phyloP scores from a whole-genome alignment of 202 grass and related monocot species.

The Saccharum hybrid region DNA sequence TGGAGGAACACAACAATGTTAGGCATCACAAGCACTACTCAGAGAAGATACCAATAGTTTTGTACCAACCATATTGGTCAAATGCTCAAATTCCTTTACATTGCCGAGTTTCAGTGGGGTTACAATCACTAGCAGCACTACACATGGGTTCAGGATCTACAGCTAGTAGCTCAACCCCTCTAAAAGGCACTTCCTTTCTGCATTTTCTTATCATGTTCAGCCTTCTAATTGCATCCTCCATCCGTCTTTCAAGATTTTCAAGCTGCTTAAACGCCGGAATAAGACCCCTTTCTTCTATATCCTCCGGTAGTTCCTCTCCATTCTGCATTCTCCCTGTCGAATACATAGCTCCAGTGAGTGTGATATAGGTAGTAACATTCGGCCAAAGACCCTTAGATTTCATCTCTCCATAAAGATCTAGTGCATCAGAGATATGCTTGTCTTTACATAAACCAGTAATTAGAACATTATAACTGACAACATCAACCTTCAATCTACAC shows the following conservation, averaged over 20 bases:
- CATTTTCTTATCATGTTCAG: constrained; percentile 83
- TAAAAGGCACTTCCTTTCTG: constrained; percentile 34
- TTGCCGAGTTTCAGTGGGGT: constrained; percentile 12
- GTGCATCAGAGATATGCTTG: constrained; percentile 57
- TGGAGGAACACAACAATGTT: neutral
- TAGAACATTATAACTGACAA: constrained; percentile 87
- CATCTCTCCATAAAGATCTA: constrained; percentile 82
- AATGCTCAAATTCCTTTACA: neutral
- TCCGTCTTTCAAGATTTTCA: constrained; percentile 51
- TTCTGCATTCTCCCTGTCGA: constrained; percentile 48
- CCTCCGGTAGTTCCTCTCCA: constrained; percentile 65
- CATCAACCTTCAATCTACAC: constrained; percentile 71
- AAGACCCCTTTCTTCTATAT: constrained; percentile 72
- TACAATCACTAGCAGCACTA: constrained; percentile 19
- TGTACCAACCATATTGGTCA: constrained; percentile 14
- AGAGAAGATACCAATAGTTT: constrained; percentile 13
- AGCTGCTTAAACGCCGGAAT: constrained; percentile 50
- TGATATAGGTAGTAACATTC: constrained; percentile 77
- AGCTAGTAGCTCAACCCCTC: neutral
- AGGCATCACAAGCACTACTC: constrained; percentile 15
- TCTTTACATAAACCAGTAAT: constrained; percentile 81
- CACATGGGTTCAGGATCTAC: constrained; percentile 22
- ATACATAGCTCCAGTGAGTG: constrained; percentile 63
- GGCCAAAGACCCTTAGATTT: constrained; percentile 68
- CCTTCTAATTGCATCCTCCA: constrained; percentile 64